A percentile compares a stretch with the other conserved stretches of the same genome.
These are phyloP conservation scores for Pichia deserticola DNA, from an alignment of 805 yeast species.

Conservation along the genomic window DNA sequence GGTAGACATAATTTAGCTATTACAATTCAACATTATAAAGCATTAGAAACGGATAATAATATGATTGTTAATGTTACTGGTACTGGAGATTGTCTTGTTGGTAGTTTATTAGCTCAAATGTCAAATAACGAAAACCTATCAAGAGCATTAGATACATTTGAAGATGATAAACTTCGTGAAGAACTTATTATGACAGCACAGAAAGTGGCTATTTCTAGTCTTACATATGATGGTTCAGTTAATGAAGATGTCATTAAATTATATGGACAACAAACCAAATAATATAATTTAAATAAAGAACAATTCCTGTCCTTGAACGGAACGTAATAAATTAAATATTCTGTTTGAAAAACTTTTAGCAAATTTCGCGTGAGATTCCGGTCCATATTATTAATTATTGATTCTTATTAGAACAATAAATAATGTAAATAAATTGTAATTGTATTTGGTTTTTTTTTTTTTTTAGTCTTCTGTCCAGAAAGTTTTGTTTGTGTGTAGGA, in stretches of 20 bases:
- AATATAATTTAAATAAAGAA: no score
- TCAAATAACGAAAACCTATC: constrained; percentile 13
- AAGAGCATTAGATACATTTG: neutral
- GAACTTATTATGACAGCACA: constrained; percentile 11
- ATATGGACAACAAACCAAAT: no score
- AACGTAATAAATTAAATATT: no score
- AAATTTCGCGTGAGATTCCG: no score
- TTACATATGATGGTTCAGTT: neutral
- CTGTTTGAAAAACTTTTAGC: no score
- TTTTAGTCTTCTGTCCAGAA: no score
- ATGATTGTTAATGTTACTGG: constrained; percentile 65
- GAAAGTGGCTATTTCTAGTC: constrained; percentile 8
- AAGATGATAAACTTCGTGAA: constrained; percentile 10
- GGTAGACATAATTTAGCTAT: constrained; percentile 39
- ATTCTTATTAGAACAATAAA: no score
- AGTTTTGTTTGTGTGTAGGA: no score
- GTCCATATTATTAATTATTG: no score
- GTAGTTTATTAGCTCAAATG: constrained; percentile 46
- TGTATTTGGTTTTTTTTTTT: no score
- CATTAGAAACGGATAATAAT: constrained; percentile 25
- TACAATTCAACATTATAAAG: constrained; percentile 54
- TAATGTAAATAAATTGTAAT: no score
- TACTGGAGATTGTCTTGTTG: constrained; percentile 80
- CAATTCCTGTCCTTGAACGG: no score
- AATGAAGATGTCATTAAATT: neutral